A percentile compares a stretch with the other conserved stretches of the same genome.
Conservation (phyloP, 1,284 basidiomycete genomes). For the Anthracocystis panici-leucophaei region DNA sequence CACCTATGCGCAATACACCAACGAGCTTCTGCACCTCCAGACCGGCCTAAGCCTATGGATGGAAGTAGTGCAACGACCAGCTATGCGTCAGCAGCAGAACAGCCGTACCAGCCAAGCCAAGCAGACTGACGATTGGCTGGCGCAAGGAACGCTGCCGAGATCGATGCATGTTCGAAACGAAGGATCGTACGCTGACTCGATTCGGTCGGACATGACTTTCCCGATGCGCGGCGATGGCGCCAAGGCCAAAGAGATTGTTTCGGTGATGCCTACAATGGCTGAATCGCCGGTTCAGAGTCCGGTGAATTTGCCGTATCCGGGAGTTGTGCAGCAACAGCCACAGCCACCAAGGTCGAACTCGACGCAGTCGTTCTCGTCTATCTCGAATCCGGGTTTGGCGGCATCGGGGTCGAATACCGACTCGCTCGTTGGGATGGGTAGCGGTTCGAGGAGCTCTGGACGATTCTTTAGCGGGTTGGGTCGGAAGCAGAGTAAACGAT, state of each 20-base stretch:
- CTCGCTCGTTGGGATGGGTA: conserved; percentile 12
- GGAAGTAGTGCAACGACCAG: conserved; percentile 47
- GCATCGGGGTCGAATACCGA: conserved; percentile 1
- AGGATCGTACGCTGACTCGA: conserved; percentile 56
- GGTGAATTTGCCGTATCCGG: conserved; percentile 55
- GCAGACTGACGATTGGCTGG: conserved; percentile 19
- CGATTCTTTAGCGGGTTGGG: conserved; percentile 52
- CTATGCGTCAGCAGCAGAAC: conserved; percentile 50
- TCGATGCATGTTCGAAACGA: conserved; percentile 42
- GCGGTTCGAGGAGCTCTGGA: conserved; percentile 9
- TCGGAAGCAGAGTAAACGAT: conserved; percentile 39
- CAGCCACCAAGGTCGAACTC: conserved; percentile 29
- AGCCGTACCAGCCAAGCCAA: conserved; percentile 9
- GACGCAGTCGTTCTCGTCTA: conserved; percentile 30
- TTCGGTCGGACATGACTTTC: conserved; percentile 63
- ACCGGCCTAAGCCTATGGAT: conserved; percentile 60
- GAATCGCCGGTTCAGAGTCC: conserved; percentile 42
- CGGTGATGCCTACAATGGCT: conserved; percentile 40
- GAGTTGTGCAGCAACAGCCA: conserved; percentile 32
- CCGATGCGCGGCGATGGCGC: conserved; percentile 64
- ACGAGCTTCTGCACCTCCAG: conserved; percentile 51
- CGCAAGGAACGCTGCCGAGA: conserved; percentile 22
- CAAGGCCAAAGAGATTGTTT: conserved; percentile 60
- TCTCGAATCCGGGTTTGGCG: not conserved
- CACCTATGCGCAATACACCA: conserved; percentile 57